phyloP scores from a whole-genome alignment of 441 rosid species.

The Jatropha podagrica region DNA sequence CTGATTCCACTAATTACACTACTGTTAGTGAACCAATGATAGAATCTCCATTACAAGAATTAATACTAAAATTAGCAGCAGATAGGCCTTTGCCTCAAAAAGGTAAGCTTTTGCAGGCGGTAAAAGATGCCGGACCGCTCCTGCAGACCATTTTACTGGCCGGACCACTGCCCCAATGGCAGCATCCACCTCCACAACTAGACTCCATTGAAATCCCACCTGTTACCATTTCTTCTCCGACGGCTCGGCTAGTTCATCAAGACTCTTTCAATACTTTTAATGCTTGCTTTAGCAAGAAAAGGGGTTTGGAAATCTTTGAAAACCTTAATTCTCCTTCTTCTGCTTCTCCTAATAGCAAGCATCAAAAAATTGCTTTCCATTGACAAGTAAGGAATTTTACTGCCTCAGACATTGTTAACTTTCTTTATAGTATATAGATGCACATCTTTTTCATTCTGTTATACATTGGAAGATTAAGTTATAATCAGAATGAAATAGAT shows the following conservation, averaged over 20 bases:
- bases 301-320: slow-evolving; percentile 33
- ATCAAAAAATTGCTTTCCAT: slow-evolving; percentile 30
- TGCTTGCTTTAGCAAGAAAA: slow-evolving; percentile 38
- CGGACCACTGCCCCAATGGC: slow-evolving; percentile 94
- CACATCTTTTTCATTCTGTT: slow-evolving; percentile 30
- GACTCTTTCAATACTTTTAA: slow-evolving; percentile 40
- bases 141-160: slow-evolving; percentile 82
- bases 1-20: slow-evolving; percentile 20
- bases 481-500: slow-evolving; percentile 29
- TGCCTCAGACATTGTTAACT: background rate
- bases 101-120: slow-evolving; percentile 87
- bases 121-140: slow-evolving; percentile 84
- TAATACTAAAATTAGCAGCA: slow-evolving; percentile 36
- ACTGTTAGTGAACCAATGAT: background rate
- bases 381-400: slow-evolving; percentile 15
- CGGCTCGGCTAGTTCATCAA: slow-evolving; percentile 34
- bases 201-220: slow-evolving; percentile 79
- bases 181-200: slow-evolving; percentile 71
- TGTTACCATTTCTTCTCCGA: slow-evolving; percentile 50
- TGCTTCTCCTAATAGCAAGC: slow-evolving; percentile 39
- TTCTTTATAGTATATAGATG: background rate
- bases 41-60: slow-evolving; percentile 25
- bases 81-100: slow-evolving; percentile 72
- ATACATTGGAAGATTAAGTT: slow-evolving; percentile 3
- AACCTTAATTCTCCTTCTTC: slow-evolving; percentile 32